Evolutionary conservation across 2,329 filamentous ascomycete species (phyloP).

Genomic region (Calonectria montana): DNA sequence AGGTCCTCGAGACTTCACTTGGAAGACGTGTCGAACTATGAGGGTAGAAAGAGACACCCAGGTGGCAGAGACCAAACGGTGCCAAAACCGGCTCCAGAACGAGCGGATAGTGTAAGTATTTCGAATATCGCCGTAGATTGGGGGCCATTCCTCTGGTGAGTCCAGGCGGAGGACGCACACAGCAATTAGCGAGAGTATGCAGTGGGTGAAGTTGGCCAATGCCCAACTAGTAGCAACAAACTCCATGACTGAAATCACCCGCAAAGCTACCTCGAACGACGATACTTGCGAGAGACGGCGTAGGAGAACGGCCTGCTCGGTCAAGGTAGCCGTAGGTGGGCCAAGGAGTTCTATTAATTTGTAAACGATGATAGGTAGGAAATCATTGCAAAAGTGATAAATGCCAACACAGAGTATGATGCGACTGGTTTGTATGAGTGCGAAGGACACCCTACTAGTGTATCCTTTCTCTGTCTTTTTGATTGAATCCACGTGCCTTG

Average conservation of each 20-base stretch:
- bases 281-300: not conserved
- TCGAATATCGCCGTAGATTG: not conserved
- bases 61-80: constrained; percentile 3
- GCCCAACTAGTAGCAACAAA: constrained; percentile 8
- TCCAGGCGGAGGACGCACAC: not conserved
- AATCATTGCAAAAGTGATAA: not conserved
- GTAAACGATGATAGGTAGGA: not conserved
- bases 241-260: constrained; percentile 1
- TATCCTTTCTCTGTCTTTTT: not conserved
- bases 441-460: not conserved
- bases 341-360: not conserved
- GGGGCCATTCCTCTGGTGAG: constrained; percentile 12
- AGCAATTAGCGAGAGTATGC: not conserved
- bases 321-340: not conserved
- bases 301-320: constrained; percentile 1
- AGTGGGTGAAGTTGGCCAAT: not conserved
- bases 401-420: constrained; percentile 3
- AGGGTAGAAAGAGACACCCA: not conserved
- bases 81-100: constrained; percentile 10
- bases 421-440: not conserved
- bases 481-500: not conserved
- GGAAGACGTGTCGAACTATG: not conserved
- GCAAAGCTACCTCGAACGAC: not conserved
- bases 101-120: not conserved
- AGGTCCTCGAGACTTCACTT: not conserved